phyloP scores from a whole-genome alignment of 2,329 filamentous ascomycete genomes.

The Paracamarosporium sp. region DNA sequence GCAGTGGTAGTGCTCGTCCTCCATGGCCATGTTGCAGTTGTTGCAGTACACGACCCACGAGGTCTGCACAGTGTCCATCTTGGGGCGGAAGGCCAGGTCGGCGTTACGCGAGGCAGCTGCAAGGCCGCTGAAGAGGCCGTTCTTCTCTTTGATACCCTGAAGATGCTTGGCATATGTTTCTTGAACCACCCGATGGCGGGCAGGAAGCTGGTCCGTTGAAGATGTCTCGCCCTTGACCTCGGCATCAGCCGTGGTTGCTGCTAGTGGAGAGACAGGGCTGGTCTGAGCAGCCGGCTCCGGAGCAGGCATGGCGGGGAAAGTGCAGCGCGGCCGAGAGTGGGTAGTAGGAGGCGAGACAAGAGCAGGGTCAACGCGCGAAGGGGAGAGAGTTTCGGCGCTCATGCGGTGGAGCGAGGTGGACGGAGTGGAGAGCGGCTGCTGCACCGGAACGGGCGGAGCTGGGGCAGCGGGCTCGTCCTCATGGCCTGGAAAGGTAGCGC shows the following conservation, averaged over 20 bases:
- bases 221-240: conserved; percentile 45
- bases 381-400: conserved; percentile 35
- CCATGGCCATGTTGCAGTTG: conserved; percentile 78
- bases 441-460: conserved; percentile 18
- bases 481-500: conserved; percentile 67
- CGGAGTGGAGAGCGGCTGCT: conserved; percentile 17
- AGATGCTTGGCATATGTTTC: not conserved
- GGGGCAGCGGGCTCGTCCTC: conserved; percentile 42
- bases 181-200: conserved; percentile 36
- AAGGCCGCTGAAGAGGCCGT: conserved; percentile 40
- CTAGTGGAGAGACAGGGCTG: conserved; percentile 32
- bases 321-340: conserved; percentile 26
- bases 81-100: conserved; percentile 49
- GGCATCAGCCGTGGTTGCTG: conserved; percentile 21
- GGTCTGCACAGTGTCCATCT: conserved; percentile 48
- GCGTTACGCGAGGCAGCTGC: conserved; percentile 32
- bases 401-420: conserved; percentile 30
- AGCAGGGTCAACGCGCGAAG: conserved; percentile 20
- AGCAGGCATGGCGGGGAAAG: not conserved
- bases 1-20: conserved; percentile 90
- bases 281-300: conserved; percentile 14
- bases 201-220: not conserved
- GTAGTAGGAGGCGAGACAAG: conserved; percentile 36
- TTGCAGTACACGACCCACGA: conserved; percentile 92
- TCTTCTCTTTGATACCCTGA: not conserved